phyloP scores from a whole-genome alignment of 257 asterid genomes.

The Cinchona pubescens region DNA sequence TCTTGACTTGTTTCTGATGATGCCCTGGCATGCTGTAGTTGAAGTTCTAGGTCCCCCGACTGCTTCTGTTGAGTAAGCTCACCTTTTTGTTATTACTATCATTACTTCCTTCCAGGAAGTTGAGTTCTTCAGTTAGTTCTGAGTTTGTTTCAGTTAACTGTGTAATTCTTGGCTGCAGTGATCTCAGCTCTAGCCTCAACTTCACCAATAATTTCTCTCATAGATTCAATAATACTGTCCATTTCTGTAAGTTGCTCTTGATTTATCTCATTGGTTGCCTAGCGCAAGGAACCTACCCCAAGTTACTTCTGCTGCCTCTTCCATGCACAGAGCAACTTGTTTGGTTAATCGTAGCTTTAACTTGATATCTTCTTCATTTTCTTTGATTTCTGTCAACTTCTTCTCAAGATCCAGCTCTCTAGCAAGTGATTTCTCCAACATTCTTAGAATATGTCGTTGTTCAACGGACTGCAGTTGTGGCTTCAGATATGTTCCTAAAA shows the following conservation, averaged over 20 bases:
- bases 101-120: constrained; percentile 59
- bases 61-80: constrained; percentile 65
- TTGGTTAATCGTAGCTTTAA: constrained; percentile 56
- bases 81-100: constrained; percentile 54
- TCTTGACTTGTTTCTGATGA: constrained; percentile 86
- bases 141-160: constrained; percentile 68
- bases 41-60: constrained; percentile 58
- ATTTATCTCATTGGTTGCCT: constrained; percentile 21
- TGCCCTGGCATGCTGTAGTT: constrained; percentile 63
- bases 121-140: constrained; percentile 73
- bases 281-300: constrained; percentile 85
- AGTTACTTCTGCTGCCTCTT: constrained; percentile 86
- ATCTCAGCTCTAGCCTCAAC: too few species aligned
- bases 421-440: constrained; percentile 74
- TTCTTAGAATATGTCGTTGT: constrained; percentile 53
- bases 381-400: constrained; percentile 53
- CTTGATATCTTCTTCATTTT: constrained; percentile 75
- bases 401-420: constrained; percentile 79
- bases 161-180: constrained; percentile 34
- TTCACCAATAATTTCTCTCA: constrained; percentile 32
- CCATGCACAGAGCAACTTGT: constrained; percentile 75
- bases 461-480: constrained; percentile 47
- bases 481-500: constrained; percentile 35
- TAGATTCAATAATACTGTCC: constrained; percentile 40
- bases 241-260: constrained; percentile 38